Evolutionary conservation across 495 filamentous ascomycete genomes (phyloP).

Genomic region (Aspergillus cristatus): DNA sequence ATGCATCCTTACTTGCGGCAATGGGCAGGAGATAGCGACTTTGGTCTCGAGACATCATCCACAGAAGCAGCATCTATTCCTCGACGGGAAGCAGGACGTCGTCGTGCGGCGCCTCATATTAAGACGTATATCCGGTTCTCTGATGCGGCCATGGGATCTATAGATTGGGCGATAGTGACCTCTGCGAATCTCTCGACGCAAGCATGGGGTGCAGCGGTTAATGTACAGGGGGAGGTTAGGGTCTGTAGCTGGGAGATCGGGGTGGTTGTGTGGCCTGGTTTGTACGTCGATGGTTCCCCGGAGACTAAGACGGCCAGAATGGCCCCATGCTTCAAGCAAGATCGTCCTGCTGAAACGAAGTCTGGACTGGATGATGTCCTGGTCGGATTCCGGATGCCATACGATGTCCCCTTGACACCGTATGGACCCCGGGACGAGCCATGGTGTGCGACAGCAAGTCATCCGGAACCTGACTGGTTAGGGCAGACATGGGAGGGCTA

Average conservation of each 20-base stretch:
- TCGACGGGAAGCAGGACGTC: constrained; percentile 46
- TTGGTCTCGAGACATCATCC: constrained; percentile 12
- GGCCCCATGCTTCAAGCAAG: constrained; percentile 58
- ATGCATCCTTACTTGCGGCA: constrained; percentile 61
- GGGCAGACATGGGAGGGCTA: constrained; percentile 45
- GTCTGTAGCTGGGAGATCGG: constrained; percentile 82
- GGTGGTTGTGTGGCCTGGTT: constrained; percentile 72
- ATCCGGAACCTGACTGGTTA: constrained; percentile 59
- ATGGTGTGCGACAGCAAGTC: constrained; percentile 63
- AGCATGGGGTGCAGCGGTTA: constrained; percentile 67
- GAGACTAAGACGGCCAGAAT: constrained; percentile 36
- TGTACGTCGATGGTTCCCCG: constrained; percentile 39
- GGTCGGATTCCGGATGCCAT: constrained; percentile 73
- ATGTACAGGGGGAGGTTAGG: constrained; percentile 47
- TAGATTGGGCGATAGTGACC: constrained; percentile 83
- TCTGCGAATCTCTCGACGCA: constrained; percentile 84
- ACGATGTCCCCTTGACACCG: constrained; percentile 63
- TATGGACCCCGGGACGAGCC: constrained; percentile 58
- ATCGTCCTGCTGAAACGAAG: constrained; percentile 30
- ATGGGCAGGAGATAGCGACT: constrained; percentile 51
- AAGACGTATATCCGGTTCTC: constrained; percentile 80
- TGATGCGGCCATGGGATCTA: constrained; percentile 33
- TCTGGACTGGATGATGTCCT: constrained; percentile 6
- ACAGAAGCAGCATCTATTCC: neutral
- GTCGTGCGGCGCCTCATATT: constrained; percentile 82